Evolutionary conservation across 2,329 filamentous ascomycete genomes (phyloP).

Genomic region (Claviceps africana): DNA sequence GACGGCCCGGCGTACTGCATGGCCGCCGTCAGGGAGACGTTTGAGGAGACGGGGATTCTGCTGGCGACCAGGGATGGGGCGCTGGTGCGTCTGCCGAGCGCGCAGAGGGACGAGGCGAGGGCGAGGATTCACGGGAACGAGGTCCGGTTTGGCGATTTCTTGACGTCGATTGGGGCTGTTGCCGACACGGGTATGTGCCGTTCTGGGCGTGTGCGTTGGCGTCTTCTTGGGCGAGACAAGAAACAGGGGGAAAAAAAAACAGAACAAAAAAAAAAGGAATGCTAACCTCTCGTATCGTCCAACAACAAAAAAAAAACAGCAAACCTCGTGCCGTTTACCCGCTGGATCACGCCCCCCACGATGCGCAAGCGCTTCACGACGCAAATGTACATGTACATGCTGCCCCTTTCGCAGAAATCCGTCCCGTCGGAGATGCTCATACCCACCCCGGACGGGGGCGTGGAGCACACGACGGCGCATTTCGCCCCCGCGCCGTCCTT

Average conservation of each 20-base stretch:
- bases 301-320: constrained; percentile 33
- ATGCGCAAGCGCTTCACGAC: constrained; percentile 72
- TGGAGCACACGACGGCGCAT: constrained; percentile 56
- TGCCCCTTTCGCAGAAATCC: constrained; percentile 42
- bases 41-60: constrained; percentile 87
- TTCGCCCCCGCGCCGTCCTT: constrained; percentile 61
- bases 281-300: not conserved
- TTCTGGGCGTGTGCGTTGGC: not conserved
- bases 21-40: constrained; percentile 78
- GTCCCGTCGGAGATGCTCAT: constrained; percentile 38
- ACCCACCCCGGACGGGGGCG: constrained; percentile 56
- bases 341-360: constrained; percentile 74
- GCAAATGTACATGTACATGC: constrained; percentile 92
- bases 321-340: constrained; percentile 65
- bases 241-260: too few species aligned
- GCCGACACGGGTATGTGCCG: constrained; percentile 47
- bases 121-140: constrained; percentile 53
- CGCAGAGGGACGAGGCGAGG: constrained; percentile 50
- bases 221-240: not conserved
- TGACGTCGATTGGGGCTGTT: constrained; percentile 38
- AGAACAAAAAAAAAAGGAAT: not conserved
- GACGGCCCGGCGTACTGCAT: constrained; percentile 65
- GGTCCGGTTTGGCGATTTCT: constrained; percentile 54
- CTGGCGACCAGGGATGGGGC: constrained; percentile 44
- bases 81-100: constrained; percentile 46